Base-by-base conservation (phyloP, 164 flowering plant genomes). In the Kalanchoe fedtschenkoi region DNA sequence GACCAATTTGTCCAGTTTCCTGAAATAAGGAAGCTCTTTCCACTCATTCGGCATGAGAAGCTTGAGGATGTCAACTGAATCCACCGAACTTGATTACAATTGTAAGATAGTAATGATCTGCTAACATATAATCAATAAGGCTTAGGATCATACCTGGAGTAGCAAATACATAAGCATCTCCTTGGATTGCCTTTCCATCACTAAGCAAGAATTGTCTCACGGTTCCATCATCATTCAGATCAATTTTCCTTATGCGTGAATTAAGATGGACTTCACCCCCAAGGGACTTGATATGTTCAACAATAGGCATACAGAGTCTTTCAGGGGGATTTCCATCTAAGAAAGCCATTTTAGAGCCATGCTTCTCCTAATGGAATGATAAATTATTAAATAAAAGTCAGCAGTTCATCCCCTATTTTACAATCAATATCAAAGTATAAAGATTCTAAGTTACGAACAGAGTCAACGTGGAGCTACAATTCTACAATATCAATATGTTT, bases 291-390 rank as follows among this genome's bases (percentile, higher is more conserved):
- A 93, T 82, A 69, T 93, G 97, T 44, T 91, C 79, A 47, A 74
- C 97, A 65, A 93, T 84, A 6, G 96, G 99, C 87, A 74, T 63
- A 76, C 99, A 93, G 28, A 93, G 89, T 77, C 99, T 87, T 77
- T 91, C 97, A 7, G 99, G 97, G 62, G 99, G 99, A 66, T 81
- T 88, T 39, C 99, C 99, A 84, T 93, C 99, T 62, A 93, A 76
- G 68, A 93, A 93, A 24, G 99, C 99, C 99, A 93, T 93, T 84
- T 93, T 93, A 11, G 99, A 93, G 34, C 99, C 99, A 70, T 91
- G 82, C 66, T 85, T 93, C 75, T 93, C 99, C 99, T 93, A 81
- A 72, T 62, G 59, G 69, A 24, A 57, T 54, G 57, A 17, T 58
- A 21, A 6, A 28, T 38, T 5, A 37, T 46, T 62, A 41, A 66